These are phyloP conservation scores for Phytophthora europaea DNA, from an alignment of 352 stramenopile species.

Conservation along the genomic window DNA sequence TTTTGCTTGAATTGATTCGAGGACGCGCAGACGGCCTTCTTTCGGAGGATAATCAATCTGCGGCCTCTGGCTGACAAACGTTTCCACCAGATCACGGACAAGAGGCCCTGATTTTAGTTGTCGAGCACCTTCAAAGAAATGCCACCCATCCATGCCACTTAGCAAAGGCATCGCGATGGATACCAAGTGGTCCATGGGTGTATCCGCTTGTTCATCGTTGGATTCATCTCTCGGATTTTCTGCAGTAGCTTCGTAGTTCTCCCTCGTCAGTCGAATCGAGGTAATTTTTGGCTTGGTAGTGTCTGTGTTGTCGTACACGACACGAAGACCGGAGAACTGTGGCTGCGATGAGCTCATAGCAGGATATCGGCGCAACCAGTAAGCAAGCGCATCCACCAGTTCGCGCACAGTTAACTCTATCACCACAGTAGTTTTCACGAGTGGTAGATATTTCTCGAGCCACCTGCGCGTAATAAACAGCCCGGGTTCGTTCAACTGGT, in stretches of 20 bases:
- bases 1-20: constrained; percentile 16
- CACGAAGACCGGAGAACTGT: constrained; percentile 70
- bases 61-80: constrained; percentile 30
- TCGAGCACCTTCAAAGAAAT: constrained; percentile 38
- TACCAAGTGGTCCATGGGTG: constrained; percentile 27
- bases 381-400: constrained; percentile 61
- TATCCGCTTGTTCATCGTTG: constrained; percentile 9
- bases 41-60: constrained; percentile 35
- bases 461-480: constrained; percentile 66
- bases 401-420: constrained; percentile 59
- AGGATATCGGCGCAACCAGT: constrained; percentile 73
- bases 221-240: constrained; percentile 4
- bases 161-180: constrained; percentile 43
- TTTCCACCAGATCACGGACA: constrained; percentile 46
- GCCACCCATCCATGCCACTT: constrained; percentile 41
- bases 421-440: constrained; percentile 61
- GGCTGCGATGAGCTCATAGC: constrained; percentile 78
- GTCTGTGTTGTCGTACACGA: constrained; percentile 46
- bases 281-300: constrained; percentile 27
- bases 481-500: constrained; percentile 61
- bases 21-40: constrained; percentile 36
- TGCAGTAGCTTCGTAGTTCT: constrained; percentile 15
- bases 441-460: constrained; percentile 76
- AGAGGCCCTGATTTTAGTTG: constrained; percentile 30
- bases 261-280: constrained; percentile 43